These are phyloP conservation scores for Dothideomycetes sp. DNA, from an alignment of 2,329 filamentous ascomycete species.

Conservation along the genomic window DNA sequence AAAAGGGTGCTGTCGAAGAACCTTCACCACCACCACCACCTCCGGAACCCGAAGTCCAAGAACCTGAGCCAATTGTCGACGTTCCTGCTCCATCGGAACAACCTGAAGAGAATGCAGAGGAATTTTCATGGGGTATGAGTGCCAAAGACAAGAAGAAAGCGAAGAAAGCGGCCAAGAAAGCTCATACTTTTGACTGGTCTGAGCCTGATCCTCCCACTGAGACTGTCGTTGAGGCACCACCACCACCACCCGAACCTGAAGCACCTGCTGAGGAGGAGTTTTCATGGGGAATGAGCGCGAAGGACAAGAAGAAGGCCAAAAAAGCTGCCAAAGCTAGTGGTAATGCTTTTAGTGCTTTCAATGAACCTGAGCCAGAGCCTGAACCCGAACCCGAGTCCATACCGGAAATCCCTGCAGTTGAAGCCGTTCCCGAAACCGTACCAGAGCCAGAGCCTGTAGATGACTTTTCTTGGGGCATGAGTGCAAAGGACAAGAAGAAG, in stretches of 20 bases:
- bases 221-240: constrained; percentile 18
- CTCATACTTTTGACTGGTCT: constrained; percentile 24
- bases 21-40: constrained; percentile 8
- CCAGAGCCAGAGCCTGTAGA: constrained; percentile 1
- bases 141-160: constrained; percentile 38
- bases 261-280: constrained; percentile 16
- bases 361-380: constrained; percentile 26
- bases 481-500: constrained; percentile 21
- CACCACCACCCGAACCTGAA: too few relatives aligned
- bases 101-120: constrained; percentile 16
- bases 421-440: not conserved
- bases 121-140: constrained; percentile 22
- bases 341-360: constrained; percentile 21
- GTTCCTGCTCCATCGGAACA: not conserved
- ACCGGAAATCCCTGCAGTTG: constrained; percentile 22
- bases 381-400: constrained; percentile 22
- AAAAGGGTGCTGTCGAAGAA: constrained; percentile 21
- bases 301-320: constrained; percentile 25
- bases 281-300: constrained; percentile 17
- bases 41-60: constrained; percentile 1
- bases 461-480: constrained; percentile 18
- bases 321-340: constrained; percentile 30
- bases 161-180: constrained; percentile 40
- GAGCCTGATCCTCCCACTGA: constrained; percentile 17
- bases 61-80: not conserved